phyloP scores from a whole-genome alignment of 768 basidiomycete species.

The Tricholomella constricta region DNA sequence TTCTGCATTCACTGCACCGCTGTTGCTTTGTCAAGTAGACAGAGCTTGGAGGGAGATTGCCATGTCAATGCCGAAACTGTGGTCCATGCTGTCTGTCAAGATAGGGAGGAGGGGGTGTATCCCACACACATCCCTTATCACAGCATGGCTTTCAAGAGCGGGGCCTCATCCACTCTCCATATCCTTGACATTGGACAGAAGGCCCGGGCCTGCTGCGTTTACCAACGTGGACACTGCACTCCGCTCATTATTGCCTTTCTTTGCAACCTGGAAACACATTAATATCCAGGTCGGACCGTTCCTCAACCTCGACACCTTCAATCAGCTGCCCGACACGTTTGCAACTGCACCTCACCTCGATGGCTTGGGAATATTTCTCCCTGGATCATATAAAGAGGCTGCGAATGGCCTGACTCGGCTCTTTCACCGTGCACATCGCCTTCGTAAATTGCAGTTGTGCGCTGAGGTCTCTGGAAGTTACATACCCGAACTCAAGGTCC shows the following conservation, averaged over 20 bases:
- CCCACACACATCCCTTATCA: background rate
- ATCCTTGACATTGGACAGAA: slow-evolving; percentile 3
- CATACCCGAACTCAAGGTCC: slow-evolving; percentile 2
- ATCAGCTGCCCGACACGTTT: background rate
- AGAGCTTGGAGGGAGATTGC: slow-evolving; percentile 14
- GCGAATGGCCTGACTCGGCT: background rate
- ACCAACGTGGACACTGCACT: slow-evolving; percentile 6
- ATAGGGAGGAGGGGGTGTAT: slow-evolving; percentile 4
- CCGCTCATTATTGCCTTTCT: slow-evolving; percentile 4
- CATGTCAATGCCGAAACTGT: slow-evolving; percentile 12
- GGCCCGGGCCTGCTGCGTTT: slow-evolving; percentile 6
- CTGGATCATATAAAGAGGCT: background rate
- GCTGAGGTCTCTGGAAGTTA: slow-evolving; percentile 5
- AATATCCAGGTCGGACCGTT: slow-evolving; percentile 5
- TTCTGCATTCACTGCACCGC: slow-evolving; percentile 5
- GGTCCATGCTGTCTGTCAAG: slow-evolving; percentile 15
- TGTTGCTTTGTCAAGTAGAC: slow-evolving; percentile 16
- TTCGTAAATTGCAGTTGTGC: background rate
- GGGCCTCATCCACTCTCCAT: slow-evolving; percentile 3
- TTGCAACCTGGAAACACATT: slow-evolving; percentile 2
- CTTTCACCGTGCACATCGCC: background rate
- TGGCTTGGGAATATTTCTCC: slow-evolving; percentile 1
- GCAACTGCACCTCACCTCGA: background rate
- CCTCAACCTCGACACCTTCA: background rate
- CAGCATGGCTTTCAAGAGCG: slow-evolving; percentile 5